Base-by-base conservation (phyloP, 345 rosid species). In the Euphorbia pulcherrima region DNA sequence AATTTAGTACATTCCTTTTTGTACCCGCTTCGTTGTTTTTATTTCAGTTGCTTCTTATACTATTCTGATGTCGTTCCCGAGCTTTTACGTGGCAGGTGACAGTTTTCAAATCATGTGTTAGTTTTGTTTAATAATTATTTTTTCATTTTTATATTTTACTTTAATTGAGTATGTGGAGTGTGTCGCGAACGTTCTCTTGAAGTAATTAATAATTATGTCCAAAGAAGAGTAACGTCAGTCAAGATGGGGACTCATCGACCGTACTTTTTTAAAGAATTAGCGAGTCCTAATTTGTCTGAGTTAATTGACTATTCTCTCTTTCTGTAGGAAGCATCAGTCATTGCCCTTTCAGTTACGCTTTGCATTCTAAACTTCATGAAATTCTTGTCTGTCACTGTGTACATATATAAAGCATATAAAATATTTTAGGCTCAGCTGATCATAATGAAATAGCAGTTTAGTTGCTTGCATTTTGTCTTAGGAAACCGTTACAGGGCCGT, bases 21-120 rank as follows among this genome's bases (percentile, higher is more conserved):
- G 21, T 57, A 39, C 21, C 13, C 46, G 54, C 60, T 9, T 5
- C 62, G 24, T 24, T 65, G 39, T 50, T 7, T 24, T 70, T 16
- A 5, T 39, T 35, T 12, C 8, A 8, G 66, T 59, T 67, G 18
- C 46, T 54, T 53, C 26, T 50, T 2, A 4, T 61, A 29, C n/a
- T 63, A 53, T 47, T 57, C 72, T 74, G 74, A 72, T 68, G 30
- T 62, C 46, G 53, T 30, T 77, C 75, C 67, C 71, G 53, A 84
- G 84, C 68, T 77, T 71, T 71, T 55, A 63, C 64, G 69, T 82
- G 84, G 74, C 88, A 82, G 86, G 83, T 76, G 53, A 65, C 58
- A 60, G 69, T 72, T 68, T 69, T 59, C 55, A 1, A 67, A 39
- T 26, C 18, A 35, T 51, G 10, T 69, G 23, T 55, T 78, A 39